Base-by-base conservation (phyloP, 345 rosid genomes). In the Salix koriyanagi region DNA sequence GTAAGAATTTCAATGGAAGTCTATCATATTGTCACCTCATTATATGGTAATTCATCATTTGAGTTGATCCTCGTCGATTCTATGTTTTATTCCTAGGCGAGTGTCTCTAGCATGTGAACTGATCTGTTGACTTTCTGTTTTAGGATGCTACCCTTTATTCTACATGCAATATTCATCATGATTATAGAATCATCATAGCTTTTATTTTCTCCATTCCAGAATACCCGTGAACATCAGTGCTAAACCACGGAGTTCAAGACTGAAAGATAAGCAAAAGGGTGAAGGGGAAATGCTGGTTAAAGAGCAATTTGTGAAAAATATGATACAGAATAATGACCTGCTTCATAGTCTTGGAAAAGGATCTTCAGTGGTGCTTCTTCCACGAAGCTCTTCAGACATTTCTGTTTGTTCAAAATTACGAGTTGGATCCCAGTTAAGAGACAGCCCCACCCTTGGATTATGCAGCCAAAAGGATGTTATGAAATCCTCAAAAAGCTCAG, bases 191-290 rank as follows among this genome's bases (percentile, higher is more conserved):
- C 32, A 75, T 72, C 80, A 65, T 79, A 52, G 46, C 76, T 75
- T 21, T 67, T n/a, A 74, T 41, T 72, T 74, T 81, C 66, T 54
- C 79, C 61, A 54, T 80, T 89, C 81, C 91, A 94, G 98, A 83
- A 72, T 84, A 65, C 94, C 98, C 71, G 37, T 68, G 73, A 82
- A 81, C 81, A 80, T 81, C 76, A 70, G 70, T 74, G 34, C 86
- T 62, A 94, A 90, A 77, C 99, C 98, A 36, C 89, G 96, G 79
- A 96, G 98, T 86, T 93, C 99, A 62, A 88, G 98, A 81, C 83
- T 93, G 83, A 92, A 94, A 82, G 92, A 93, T 74, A 96, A 91
- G 92, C 89, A 84, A 76, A 92, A 86, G 84, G 91, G 92, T 72
- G 98, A 93, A 88, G 97, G 92, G 58, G 98, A 96, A 81, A 88